Base-by-base conservation (phyloP, 2,329 filamentous ascomycete genomes). In the Endothia cerciana region DNA sequence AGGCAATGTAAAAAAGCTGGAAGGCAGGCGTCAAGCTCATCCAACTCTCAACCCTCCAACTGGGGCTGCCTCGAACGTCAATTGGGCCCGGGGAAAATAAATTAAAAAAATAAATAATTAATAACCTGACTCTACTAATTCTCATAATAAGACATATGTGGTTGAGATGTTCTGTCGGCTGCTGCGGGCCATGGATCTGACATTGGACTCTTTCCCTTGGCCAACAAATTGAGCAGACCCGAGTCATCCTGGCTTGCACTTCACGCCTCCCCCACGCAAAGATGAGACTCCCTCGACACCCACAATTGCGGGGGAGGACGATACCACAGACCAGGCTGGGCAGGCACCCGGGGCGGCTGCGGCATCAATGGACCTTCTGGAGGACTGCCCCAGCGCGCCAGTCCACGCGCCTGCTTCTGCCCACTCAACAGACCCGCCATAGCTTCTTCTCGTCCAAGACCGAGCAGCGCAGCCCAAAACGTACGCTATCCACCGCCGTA, bases 401-500 rank as follows among this genome's bases (percentile, higher is more conserved):
- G 10, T 6, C 57, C 13, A 15, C n/a, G 15, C 40, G 25, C 22
- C 38, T 59, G 22, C 25, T 28, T 11, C 10, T 22, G 8, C 17
- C 57, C 15, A 22, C 57, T 55, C 59, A 62, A 49, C 63, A 60
- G 51, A 57, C 41, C 51, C 63, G 59, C 40, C 51, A 62, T 45
- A 62, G 49, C 49, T 62, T 65, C 69, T 66, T 74, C 70, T 47
- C 65, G n/a, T 70, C 70, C 15, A 57, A 41, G 33, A 40, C 51
- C 49, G 51, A 49, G 19, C 56, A 58, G 47, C 66, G 36, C 51
- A 62, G 58, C 40, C 38, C 57, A 51, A 65, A 64, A 53, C 57
- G 60, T 60, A 70, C 74, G 65, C 67, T 73, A 51, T 70, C 76
- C 63, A 71, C 73, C 62, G 70, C 76, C 62, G 69, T 77, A n/a